Conservation (phyloP, 2,329 filamentous ascomycete genomes). For the Botryosphaeria dothidea region DNA sequence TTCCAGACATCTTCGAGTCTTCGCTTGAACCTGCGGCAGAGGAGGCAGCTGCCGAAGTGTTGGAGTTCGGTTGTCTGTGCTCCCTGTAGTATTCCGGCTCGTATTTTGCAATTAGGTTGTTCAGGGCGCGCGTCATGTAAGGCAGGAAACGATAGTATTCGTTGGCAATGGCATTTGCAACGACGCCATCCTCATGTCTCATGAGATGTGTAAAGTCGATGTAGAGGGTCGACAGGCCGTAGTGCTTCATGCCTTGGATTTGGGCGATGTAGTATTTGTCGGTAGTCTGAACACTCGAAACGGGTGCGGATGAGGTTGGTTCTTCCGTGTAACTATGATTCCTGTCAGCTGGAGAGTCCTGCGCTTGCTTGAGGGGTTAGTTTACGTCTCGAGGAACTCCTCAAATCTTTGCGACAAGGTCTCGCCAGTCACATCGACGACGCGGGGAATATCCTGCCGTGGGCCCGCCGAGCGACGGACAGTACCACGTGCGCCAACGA, state of each 20-base stretch:
- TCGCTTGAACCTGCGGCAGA: conserved; percentile 59
- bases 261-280: conserved; percentile 85
- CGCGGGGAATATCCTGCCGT: conserved; percentile 64
- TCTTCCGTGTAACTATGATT: conserved; percentile 64
- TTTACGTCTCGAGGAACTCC: conserved; percentile 74
- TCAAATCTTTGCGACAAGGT: conserved; percentile 76
- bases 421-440: conserved; percentile 75
- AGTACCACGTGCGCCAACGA: conserved; percentile 56
- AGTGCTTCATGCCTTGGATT: conserved; percentile 73
- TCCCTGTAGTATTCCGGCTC: conserved; percentile 92
- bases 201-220: conserved; percentile 85
- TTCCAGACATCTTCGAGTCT: conserved; percentile 54
- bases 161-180: conserved; percentile 82
- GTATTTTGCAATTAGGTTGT: conserved; percentile 92
- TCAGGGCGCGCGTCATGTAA: conserved; percentile 82
- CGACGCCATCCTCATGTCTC: conserved; percentile 72
- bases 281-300: conserved; percentile 70
- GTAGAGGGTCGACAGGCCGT: conserved; percentile 80
- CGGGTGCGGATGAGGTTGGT: conserved; percentile 61
- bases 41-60: conserved; percentile 71
- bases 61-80: conserved; percentile 79
- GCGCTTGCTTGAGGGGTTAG: not conserved
- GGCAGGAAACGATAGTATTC: conserved; percentile 96
- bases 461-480: conserved; percentile 47
- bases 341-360: conserved; percentile 8